phyloP scores from a whole-genome alignment of 345 rosid genomes.

The Durio zibethinus region DNA sequence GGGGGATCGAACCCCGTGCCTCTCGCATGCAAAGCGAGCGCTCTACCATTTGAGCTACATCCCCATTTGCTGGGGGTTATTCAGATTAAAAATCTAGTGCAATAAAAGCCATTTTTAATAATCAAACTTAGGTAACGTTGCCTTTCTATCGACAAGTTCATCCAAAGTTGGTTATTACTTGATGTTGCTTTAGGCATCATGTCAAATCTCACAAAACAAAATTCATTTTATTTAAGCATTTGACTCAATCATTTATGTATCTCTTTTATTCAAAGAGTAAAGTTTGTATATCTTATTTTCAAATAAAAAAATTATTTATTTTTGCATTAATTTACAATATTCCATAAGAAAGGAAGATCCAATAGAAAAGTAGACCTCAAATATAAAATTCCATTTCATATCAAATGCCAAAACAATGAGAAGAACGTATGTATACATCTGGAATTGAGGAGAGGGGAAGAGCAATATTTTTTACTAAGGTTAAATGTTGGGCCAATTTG shows the following conservation, averaged over 20 bases:
- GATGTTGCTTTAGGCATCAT: too few species aligned
- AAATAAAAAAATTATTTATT: too few species aligned
- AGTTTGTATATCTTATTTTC: too few species aligned
- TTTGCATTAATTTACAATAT: too few species aligned
- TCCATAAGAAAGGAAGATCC: too few species aligned
- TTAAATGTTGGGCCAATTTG: background rate
- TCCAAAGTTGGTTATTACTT: background rate
- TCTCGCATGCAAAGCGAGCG: constrained; percentile 81
- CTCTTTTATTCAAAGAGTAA: too few species aligned
- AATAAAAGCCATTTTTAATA: too few species aligned
- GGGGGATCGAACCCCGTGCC: constrained; percentile 13
- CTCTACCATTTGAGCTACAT: constrained; percentile 94
- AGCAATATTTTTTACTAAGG: background rate
- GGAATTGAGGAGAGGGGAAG: background rate
- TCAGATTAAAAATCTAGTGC: background rate
- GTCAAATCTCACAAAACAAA: background rate
- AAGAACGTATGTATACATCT: background rate
- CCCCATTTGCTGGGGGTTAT: constrained; percentile 24
- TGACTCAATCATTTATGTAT: too few species aligned
- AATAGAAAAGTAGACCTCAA: background rate
- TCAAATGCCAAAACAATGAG: background rate
- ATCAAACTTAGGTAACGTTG: too few species aligned
- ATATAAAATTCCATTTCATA: background rate
- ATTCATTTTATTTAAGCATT: too few species aligned
- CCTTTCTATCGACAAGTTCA: background rate